Evolutionary conservation across 805 yeast species (phyloP), one percentile per base, ranked within the genome.

Genomic region (Wickerhamia fluorescens): DNA sequence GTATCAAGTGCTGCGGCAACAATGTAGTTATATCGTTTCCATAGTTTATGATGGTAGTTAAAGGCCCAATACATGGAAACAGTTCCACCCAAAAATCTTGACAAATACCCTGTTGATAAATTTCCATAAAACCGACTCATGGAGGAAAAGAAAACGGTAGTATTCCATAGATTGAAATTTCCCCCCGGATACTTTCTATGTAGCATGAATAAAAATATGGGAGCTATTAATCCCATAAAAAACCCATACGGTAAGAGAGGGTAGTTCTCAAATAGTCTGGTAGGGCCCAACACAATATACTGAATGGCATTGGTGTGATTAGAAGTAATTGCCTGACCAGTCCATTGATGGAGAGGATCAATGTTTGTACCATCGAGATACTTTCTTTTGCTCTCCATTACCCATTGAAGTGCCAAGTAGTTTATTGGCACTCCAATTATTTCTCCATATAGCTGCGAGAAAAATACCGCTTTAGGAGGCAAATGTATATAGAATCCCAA

Each of bases 401-500:
- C 66, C 73, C 75, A 71, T 28, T 61, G 53, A 25, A 72, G 45
- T 2, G 73, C 67, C 5, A 59, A 27, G 40, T 69, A 71, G 40
- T 71, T 72, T 38, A 69, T 51, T 4, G 75, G 72, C n/a, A 68
- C 65, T 6, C 76, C 76, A 15, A 73, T 47, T 10, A 68, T 29
- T 37, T 70, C 74, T 2, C 78, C 78, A 39, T 64, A 58, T 4
- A 72, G 37, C 40, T 73, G 78, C 0, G 73, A 68, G 23, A 67
- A 51, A 36, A 73, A 73, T 6, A 72, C 68, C 2, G 57, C 46
- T 20, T 51, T 58, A 1, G 78, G 78, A 0, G 77, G 75, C 10
- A 73, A 42, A 37, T 66, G 66, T 46, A 66, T 70, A 49, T 73
- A 73, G 38, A 69, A 68, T 1, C 76, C 78, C 5, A 71, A 49